These are phyloP conservation scores for Leptosphaerulina australis DNA, from an alignment of 2,329 filamentous ascomycete species.

Conservation along the genomic window DNA sequence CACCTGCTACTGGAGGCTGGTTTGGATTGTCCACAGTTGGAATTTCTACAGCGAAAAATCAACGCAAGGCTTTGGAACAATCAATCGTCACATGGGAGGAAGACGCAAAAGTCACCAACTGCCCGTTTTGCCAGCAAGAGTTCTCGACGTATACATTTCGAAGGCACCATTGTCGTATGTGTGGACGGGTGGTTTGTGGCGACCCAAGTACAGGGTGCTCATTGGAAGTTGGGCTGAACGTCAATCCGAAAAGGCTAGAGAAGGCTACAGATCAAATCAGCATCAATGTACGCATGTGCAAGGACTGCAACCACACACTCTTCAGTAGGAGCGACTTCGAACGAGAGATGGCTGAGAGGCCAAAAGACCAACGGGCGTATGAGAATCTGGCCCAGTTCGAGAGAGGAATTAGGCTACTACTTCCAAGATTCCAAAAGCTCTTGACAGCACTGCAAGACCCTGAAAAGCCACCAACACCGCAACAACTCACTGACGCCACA, in stretches of 20 bases:
- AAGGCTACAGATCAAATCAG: constrained; percentile 63
- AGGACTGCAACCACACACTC: constrained; percentile 77
- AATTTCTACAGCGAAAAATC: constrained; percentile 64
- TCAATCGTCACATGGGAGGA: constrained; percentile 96
- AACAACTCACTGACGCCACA: constrained; percentile 81
- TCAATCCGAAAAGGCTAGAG: constrained; percentile 55
- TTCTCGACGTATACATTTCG: constrained; percentile 93
- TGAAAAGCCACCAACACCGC: constrained; percentile 66
- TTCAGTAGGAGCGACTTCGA: constrained; percentile 80
- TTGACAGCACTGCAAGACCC: constrained; percentile 75
- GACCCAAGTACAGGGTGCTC: constrained; percentile 87
- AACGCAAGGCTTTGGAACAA: constrained; percentile 83
- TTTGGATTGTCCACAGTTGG: constrained; percentile 56
- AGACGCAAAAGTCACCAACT: constrained; percentile 77
- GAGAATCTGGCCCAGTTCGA: constrained; percentile 86
- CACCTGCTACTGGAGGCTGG: constrained; percentile 55
- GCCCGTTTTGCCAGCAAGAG: constrained; percentile 94
- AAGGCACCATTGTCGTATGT: constrained; percentile 92
- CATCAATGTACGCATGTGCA: constrained; percentile 88
- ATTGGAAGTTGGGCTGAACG: constrained; percentile 78
- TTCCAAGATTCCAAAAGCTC: constrained; percentile 83
- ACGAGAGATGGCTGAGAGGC: constrained; percentile 69
- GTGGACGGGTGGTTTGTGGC: constrained; percentile 89
- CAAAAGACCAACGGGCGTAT: constrained; percentile 79
- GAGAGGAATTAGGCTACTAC: constrained; percentile 77